Evolutionary conservation across 345 rosid genomes (phyloP), one percentile per base, ranked within the genome.

Genomic region (Carallia brachiata): DNA sequence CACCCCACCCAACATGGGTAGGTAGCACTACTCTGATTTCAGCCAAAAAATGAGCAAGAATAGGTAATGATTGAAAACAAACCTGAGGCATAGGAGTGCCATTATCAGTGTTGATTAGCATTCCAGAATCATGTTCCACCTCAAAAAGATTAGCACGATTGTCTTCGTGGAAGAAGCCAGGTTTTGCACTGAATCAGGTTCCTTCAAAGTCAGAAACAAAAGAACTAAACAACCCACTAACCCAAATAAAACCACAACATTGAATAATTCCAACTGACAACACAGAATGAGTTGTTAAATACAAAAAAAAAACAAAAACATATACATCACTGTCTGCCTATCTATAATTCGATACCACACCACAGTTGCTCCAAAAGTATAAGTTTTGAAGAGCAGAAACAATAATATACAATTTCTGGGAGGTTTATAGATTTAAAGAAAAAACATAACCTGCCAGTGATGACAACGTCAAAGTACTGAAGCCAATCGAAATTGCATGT

Each of bases 81-180:
- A 95, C 99, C 97, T 87, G 99, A 78, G 90, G 71, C 93, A 90
- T 84, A 63, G 99, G 93, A 71, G 93, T 87, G 70, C 97, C 99
- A 78, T 95, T 90, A 76, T 95, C 99, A 57, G 99, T 92, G 72
- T 92, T 92, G 48, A 82, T 65, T 34, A 95, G 93, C 99, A 92
- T 90, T 69, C 97, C 99, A 61, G 91, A 80, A 65, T 83, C 79
- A 4, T 80, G 89, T 75, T 90, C 97, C 78, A 95, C 97, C 88
- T 92, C 97, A 79, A 92, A 95, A 69, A 95, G 86, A 79, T 80
- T 88, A 65, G 97, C 97, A 52, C 86, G 90, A 32, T 86, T 89
- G 56, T 84, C 93, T 61, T 95, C 99, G 74, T 86, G 97, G 84
- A 95, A 95, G 78, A 95, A 95, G 32, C 99, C 87, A 31, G 99